Percentiles rank a stretch among this genome's conserved stretches.
Evolutionary conservation across 768 basidiomycete genomes (phyloP).

Genomic region (Mycena capillaripes): DNA sequence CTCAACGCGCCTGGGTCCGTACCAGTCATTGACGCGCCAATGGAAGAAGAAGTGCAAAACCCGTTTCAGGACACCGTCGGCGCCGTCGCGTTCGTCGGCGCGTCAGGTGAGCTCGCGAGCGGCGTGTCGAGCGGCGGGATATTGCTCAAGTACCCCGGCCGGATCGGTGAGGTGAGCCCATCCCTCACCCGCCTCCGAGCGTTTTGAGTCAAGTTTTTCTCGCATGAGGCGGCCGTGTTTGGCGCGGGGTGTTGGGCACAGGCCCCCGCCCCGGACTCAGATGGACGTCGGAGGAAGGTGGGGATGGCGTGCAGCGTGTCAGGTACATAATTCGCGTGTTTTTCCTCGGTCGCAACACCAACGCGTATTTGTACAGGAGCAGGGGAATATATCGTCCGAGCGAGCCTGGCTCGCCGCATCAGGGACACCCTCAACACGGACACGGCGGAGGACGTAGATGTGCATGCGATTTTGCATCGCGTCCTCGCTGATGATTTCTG

Average conservation of each 20-base stretch:
- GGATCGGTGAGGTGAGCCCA: conserved; percentile 77
- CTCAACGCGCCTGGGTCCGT: conserved; percentile 41
- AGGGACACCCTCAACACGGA: conserved; percentile 56
- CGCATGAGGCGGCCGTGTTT: conserved; percentile 62
- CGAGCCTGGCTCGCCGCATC: conserved; percentile 67
- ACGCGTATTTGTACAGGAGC: conserved; percentile 59
- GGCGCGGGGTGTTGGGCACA: conserved; percentile 87
- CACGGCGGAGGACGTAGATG: conserved; percentile 49
- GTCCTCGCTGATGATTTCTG: conserved; percentile 26
- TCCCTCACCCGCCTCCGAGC: no score
- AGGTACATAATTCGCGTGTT: conserved; percentile 52
- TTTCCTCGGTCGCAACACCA: background rate
- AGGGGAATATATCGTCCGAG: conserved; percentile 78
- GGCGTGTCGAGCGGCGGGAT: conserved; percentile 89
- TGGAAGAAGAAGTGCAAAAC: conserved; percentile 31
- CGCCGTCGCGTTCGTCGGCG: conserved; percentile 69
- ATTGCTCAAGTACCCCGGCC: conserved; percentile 80
- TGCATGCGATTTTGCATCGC: conserved; percentile 21
- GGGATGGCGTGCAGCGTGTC: conserved; percentile 81
- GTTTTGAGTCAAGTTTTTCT: background rate
- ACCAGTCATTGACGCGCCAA: background rate
- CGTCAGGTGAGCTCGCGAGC: conserved; percentile 63
- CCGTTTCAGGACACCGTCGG: conserved; percentile 86
- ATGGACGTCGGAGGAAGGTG: conserved; percentile 21
- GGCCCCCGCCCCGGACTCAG: conserved; percentile 26